These are phyloP conservation scores for Ailanthus altissimus DNA, from an alignment of 345 rosid genomes.

Conservation along the genomic window DNA sequence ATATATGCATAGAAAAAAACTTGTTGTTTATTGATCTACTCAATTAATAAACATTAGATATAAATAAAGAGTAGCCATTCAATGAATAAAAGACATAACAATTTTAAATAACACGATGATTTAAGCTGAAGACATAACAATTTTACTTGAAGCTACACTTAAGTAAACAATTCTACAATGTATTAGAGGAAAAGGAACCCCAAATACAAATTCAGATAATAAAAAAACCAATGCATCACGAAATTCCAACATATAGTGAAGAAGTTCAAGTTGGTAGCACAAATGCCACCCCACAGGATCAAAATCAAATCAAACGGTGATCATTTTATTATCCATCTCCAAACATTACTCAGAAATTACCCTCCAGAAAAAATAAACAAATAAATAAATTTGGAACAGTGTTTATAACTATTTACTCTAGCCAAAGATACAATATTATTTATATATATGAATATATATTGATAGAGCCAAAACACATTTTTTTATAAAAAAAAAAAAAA, in stretches of 20 bases:
- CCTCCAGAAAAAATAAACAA: not conserved
- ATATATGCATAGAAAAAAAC: not conserved
- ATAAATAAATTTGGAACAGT: no score
- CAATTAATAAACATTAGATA: not conserved
- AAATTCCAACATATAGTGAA: not conserved
- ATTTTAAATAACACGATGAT: not conserved
- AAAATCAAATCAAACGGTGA: not conserved
- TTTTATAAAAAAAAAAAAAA: not conserved
- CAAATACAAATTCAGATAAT: not conserved
- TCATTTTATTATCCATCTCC: not conserved
- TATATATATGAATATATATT: not conserved
- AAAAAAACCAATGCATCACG: not conserved
- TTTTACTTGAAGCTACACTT: not conserved
- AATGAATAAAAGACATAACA: not conserved
- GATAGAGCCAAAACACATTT: not conserved
- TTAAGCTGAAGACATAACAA: slow-evolving; percentile 5
- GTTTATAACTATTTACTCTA: not conserved
- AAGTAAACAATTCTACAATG: not conserved
- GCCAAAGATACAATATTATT: not conserved
- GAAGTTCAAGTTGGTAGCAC: not conserved
- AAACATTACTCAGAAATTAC: not conserved
- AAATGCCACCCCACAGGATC: not conserved
- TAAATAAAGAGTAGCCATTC: not conserved
- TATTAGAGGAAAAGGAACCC: not conserved
- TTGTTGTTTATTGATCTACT: not conserved